Percentiles rank a stretch among this genome's conserved stretches.
phyloP scores from a whole-genome alignment of 768 basidiomycete genomes.

The Atractiella rhizophila region DNA sequence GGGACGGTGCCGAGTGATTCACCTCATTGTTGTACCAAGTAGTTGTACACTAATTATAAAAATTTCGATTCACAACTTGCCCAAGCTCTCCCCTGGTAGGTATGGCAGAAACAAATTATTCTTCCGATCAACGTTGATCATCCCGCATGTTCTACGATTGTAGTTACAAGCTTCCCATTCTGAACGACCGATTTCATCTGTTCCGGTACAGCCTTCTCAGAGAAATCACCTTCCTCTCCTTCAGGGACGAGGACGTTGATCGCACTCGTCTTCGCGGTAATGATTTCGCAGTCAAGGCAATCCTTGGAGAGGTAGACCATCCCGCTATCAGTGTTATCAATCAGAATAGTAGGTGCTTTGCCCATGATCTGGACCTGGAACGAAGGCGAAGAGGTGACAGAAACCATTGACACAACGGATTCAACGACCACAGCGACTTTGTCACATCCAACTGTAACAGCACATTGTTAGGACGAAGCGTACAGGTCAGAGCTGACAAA shows the following conservation, averaged over 20 bases:
- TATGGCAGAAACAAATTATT: no score
- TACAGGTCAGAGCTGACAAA: conserved; percentile 23
- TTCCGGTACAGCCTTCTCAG: conserved; percentile 74
- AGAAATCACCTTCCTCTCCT: conserved; percentile 71
- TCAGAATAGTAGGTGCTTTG: conserved; percentile 62
- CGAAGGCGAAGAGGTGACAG: conserved; percentile 71
- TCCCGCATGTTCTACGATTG: conserved; percentile 54
- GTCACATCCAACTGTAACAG: conserved; percentile 45
- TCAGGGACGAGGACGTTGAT: conserved; percentile 55
- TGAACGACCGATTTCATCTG: conserved; percentile 70
- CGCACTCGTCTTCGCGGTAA: conserved; percentile 77
- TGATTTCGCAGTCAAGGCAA: conserved; percentile 44
- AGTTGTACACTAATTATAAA: no score
- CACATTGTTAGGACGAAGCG: not conserved
- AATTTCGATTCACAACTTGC: no score
- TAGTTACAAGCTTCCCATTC: conserved; percentile 63
- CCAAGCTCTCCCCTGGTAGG: no score
- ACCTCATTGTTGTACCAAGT: no score
- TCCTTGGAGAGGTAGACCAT: conserved; percentile 75
- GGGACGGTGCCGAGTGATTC: no score
- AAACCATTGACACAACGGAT: conserved; percentile 72
- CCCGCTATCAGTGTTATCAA: conserved; percentile 86
- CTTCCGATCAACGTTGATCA: conserved; percentile 10
- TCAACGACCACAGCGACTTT: conserved; percentile 73
- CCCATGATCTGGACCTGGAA: conserved; percentile 83